These are phyloP conservation scores for Kodamaea lidongshanica DNA, from an alignment of 805 yeast genomes.

Conservation along the genomic window DNA sequence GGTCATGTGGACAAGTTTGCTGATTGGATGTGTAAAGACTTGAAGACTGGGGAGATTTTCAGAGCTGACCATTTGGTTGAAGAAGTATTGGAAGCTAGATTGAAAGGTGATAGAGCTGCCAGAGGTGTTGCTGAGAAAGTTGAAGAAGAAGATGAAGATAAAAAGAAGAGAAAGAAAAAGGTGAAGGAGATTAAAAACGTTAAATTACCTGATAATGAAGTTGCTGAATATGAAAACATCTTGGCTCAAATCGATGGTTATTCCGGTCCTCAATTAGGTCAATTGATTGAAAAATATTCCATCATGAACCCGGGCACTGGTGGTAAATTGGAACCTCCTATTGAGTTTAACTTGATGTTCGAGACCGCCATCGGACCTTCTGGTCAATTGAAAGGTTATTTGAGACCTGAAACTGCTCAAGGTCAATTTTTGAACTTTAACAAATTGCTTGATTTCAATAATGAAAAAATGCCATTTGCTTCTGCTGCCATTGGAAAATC, in stretches of 20 bases:
- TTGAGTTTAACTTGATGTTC: constrained; percentile 96
- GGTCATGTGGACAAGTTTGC: constrained; percentile 99
- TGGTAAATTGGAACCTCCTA: constrained; percentile 81
- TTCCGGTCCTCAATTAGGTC: constrained; percentile 89
- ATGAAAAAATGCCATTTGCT: constrained; percentile 98
- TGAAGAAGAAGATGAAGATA: constrained; percentile 55
- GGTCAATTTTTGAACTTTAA: constrained; percentile 96
- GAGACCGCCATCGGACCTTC: constrained; percentile 99
- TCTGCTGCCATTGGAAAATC: constrained; percentile 98
- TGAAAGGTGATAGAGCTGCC: constrained; percentile 96
- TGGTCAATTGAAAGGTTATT: constrained; percentile 88
- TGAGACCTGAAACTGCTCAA: constrained; percentile 99
- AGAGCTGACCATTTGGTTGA: constrained; percentile 98
- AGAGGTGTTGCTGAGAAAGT: constrained; percentile 65
- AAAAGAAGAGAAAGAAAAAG: constrained; percentile 68
- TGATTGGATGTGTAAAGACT: constrained; percentile 98
- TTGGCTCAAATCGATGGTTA: constrained; percentile 94
- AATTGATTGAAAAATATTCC: constrained; percentile 71
- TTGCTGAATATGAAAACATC: constrained; percentile 74
- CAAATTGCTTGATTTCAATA: constrained; percentile 90
- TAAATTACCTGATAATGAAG: constrained; percentile 76
- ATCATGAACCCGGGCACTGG: constrained; percentile 91
- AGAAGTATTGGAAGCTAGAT: constrained; percentile 92
- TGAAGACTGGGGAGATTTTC: constrained; percentile 94
- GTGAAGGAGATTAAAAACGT: constrained; percentile 94